Base-by-base conservation (phyloP, 208 protist species). In the Trypanosoma boissoni region DNA sequence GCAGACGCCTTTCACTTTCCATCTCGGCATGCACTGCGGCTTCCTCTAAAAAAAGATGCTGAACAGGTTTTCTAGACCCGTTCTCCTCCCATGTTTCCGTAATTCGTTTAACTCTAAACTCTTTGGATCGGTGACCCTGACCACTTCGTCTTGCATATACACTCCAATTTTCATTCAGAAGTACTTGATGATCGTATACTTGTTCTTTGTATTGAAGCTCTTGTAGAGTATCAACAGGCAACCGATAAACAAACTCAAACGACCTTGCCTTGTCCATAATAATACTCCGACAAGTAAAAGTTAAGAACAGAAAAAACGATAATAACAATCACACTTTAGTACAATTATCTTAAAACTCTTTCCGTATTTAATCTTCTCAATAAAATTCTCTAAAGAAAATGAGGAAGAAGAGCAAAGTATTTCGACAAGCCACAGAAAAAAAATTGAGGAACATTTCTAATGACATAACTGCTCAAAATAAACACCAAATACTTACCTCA, bases 31-130 rank as follows among this genome's bases (percentile, higher is more conserved):
- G 34, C 18, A 29, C 18, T n/a, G 64, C 46, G 29, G 51, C 60
- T 45, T 82, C 39, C 4, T 49, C 32, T 43, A 94, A 67, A 29
- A 73, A 54, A 7, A 31, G 18, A 18, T 14, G 41, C 56, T 92
- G 81, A 6, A 10, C 9, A 2, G 20, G 8, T 36, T 86, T 88
- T 18, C 79, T 41, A 16, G 5, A 10, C 42, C 76, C 68, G 10
- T 69, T 86, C 0, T 79, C 87, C 0, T 85, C 83, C 87, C 87
- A 94, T n/a, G 87, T 91, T 55, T 88, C 80, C 2, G 74, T 87
- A 9, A 78, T 58, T 70, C 74, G 80, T 50, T 94, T 94, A 3
- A 78, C 72, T 26, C 73, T 75, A 24, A 58, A 75, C 27, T 80
- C 76, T 26, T 71, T 36, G 27, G 46, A 24, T 36, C 64, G 37